Conservation (phyloP, 495 filamentous ascomycete genomes). For the Penicillium verhagenii region DNA sequence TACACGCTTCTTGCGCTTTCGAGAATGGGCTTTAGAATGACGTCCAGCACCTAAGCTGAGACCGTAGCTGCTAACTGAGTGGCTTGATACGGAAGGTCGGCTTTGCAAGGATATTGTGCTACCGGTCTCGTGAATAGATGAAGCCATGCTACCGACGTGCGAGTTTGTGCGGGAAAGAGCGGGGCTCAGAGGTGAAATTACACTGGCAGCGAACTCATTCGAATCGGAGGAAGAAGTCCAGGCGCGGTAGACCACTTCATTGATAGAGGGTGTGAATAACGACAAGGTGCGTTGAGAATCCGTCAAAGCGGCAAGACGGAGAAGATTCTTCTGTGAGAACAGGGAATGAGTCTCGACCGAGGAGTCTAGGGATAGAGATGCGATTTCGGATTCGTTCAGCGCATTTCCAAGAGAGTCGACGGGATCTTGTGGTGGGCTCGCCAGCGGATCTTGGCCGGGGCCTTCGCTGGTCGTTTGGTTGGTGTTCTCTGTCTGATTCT, state of each 20-base stretch:
- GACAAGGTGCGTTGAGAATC: constrained; percentile 85
- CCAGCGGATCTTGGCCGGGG: constrained; percentile 69
- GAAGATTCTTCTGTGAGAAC: constrained; percentile 87
- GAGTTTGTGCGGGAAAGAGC: constrained; percentile 60
- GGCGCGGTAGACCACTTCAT: constrained; percentile 83
- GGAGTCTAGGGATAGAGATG: constrained; percentile 71
- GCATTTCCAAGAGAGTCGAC: constrained; percentile 74
- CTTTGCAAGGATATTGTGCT: constrained; percentile 43
- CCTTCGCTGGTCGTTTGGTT: constrained; percentile 31
- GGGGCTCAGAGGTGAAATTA: constrained; percentile 53
- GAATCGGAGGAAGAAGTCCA: constrained; percentile 83
- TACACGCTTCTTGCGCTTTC: constrained; percentile 89
- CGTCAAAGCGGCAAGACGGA: constrained; percentile 71
- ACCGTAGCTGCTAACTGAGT: constrained; percentile 50
- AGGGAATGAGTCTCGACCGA: constrained; percentile 74
- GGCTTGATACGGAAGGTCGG: constrained; percentile 32
- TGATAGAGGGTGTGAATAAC: constrained; percentile 78
- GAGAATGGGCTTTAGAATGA: constrained; percentile 62
- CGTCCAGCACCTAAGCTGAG: constrained; percentile 63
- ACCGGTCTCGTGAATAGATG: constrained; percentile 51
- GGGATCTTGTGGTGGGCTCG: constrained; percentile 74
- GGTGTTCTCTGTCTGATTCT: constrained; percentile 27
- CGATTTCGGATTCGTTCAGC: constrained; percentile 69
- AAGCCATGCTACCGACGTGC: constrained; percentile 53
- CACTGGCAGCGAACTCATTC: constrained; percentile 55